Conservation (phyloP, 2,329 filamentous ascomycete species). For the Cordyceps farinosa region DNA sequence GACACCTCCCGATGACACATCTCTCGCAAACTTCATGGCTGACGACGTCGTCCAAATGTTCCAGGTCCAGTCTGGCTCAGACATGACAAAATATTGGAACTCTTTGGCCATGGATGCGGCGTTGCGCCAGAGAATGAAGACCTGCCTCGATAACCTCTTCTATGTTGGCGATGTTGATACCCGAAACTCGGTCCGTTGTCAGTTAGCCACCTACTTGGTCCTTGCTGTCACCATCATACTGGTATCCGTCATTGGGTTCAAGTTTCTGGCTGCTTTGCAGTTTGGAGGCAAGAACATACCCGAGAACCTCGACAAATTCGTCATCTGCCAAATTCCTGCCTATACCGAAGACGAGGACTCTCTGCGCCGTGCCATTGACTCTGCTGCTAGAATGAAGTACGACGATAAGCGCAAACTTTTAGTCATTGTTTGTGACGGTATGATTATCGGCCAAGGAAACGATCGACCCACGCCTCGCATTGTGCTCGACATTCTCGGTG, state of each 20-base stretch:
- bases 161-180: conserved; percentile 92
- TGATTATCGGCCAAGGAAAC: conserved; percentile 99
- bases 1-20: conserved; percentile 40
- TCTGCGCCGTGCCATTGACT: conserved; percentile 93
- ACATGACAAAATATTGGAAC: conserved; percentile 82
- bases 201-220: conserved; percentile 86
- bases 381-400: conserved; percentile 89
- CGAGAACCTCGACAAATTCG: conserved; percentile 95
- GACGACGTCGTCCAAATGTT: conserved; percentile 71
- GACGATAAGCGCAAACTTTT: conserved; percentile 97
- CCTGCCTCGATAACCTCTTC: conserved; percentile 90
- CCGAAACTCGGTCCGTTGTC: conserved; percentile 76
- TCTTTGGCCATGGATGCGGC: conserved; percentile 56
- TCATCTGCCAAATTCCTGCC: conserved; percentile 95
- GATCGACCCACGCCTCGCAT: conserved; percentile 93
- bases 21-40: conserved; percentile 78
- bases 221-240: conserved; percentile 80
- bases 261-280: conserved; percentile 93
- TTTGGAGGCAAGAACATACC: conserved; percentile 88
- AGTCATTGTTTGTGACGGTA: conserved; percentile 90
- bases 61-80: conserved; percentile 67
- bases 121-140: conserved; percentile 65
- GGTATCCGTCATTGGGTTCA: conserved; percentile 81
- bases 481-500: conserved; percentile 93
- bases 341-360: conserved; percentile 99